Evolutionary conservation across 2,329 filamentous ascomycete genomes (phyloP).

Genomic region (Epichloe sylvatica): DNA sequence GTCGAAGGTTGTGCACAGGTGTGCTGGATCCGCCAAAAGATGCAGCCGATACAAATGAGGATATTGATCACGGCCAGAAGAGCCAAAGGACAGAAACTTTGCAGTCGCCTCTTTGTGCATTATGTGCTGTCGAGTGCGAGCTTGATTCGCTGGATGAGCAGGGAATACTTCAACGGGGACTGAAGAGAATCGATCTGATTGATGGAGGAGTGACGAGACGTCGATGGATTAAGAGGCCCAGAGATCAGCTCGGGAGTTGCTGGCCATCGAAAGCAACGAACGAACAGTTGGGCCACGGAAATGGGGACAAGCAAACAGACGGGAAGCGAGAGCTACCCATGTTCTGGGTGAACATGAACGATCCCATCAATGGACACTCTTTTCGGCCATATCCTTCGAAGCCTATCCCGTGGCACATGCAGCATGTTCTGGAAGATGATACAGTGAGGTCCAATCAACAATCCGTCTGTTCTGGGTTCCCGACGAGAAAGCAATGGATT

Average conservation of each 20-base stretch:
- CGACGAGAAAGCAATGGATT: neutral
- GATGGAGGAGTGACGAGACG: constrained; percentile 34
- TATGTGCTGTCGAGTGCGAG: constrained; percentile 30
- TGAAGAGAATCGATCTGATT: constrained; percentile 27
- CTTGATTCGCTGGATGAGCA: constrained; percentile 18
- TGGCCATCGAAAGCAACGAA: neutral
- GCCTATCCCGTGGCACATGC: constrained; percentile 36
- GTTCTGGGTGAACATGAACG: constrained; percentile 36
- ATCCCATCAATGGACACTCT: constrained; percentile 32
- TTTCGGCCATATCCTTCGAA: constrained; percentile 37
- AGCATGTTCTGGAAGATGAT: constrained; percentile 5
- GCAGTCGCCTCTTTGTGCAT: constrained; percentile 34
- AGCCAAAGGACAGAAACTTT: constrained; percentile 26
- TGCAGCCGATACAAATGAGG: constrained; percentile 15
- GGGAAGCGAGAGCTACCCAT: constrained; percentile 13
- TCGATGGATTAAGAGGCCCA: constrained; percentile 24
- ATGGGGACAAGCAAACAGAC: constrained; percentile 9
- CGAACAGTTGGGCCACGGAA: neutral
- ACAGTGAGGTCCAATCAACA: neutral
- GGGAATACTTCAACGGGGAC: constrained; percentile 25
- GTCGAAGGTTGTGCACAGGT: constrained; percentile 22
- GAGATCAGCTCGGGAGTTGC: neutral
- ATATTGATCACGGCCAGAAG: constrained; percentile 3
- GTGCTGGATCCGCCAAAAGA: constrained; percentile 18
- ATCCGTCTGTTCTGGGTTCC: neutral